Evolutionary conservation across 495 filamentous ascomycete species (phyloP).

Genomic region (Beverwykella pulmonaria): DNA sequence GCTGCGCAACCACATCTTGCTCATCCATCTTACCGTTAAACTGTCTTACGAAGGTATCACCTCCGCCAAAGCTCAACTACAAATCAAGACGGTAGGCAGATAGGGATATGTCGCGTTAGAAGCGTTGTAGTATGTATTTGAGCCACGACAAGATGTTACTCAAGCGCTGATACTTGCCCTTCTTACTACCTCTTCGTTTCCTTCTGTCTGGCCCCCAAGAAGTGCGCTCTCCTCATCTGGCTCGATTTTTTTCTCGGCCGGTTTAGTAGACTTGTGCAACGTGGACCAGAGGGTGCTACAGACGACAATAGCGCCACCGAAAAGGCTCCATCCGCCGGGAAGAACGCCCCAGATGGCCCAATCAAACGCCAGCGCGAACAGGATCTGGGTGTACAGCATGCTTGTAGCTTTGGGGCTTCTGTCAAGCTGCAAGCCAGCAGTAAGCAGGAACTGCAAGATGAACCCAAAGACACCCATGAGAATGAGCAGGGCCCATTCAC

Average conservation of each 20-base stretch:
- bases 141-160: too few relatives aligned
- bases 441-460: slow-evolving; percentile 13
- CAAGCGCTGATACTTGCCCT: neutral
- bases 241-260: neutral
- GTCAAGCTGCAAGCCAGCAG: slow-evolving; percentile 4
- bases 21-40: too few relatives aligned
- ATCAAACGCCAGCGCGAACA: slow-evolving; percentile 14
- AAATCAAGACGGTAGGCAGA: too few relatives aligned
- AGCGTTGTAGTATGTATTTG: too few relatives aligned
- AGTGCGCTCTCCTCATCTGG: slow-evolving; percentile 6
- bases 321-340: neutral
- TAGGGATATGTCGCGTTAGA: too few relatives aligned
- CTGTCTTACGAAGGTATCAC: too few relatives aligned
- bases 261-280: neutral
- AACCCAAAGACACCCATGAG: slow-evolving; percentile 6
- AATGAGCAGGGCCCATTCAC: slow-evolving; percentile 7
- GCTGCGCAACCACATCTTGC: too few relatives aligned
- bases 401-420: slow-evolving; percentile 2
- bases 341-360: slow-evolving; percentile 8
- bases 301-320: neutral
- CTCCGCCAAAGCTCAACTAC: too few relatives aligned
- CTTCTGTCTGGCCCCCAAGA: neutral
- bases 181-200: neutral
- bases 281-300: slow-evolving; percentile 1
- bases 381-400: slow-evolving; percentile 4